Base-by-base conservation (phyloP, 768 basidiomycete genomes). In the Termitomyces sp. region DNA sequence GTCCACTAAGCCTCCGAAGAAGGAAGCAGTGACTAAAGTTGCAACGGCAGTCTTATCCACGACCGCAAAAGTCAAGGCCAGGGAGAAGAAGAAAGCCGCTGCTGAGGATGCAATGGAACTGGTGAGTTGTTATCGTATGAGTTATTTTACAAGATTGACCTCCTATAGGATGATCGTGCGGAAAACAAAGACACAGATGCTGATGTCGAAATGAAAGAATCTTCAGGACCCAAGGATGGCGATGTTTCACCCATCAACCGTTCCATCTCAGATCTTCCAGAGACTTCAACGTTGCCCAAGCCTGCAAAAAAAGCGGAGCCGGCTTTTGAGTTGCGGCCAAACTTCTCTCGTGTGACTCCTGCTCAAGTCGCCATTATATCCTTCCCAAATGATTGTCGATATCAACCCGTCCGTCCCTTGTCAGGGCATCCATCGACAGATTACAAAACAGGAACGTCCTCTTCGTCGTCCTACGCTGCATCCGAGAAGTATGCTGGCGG, bases 21-120 rank as follows among this genome's bases (percentile, higher is more conserved):
- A 95, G 74, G 95, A 98, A 76, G 81, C 91, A 0, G 88, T 91
- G 23, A 84, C 91, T 44, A 97, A 96, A 74, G 89, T 96, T 55
- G 94, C 91, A 32, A 88, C 95, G 14, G 97, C 95, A 38, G 95
- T 99, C 12, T 81, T 99, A 43, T 97, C 94, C 8, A 98, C 97
- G 0, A 99, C 97, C 1, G 96, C 95, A 0, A 96, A 93, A 72
- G 93, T 91, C n/a, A 93, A 93, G 71, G 95, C 95, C 1, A 82
- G 97, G 63, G 94, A 95, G 69, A 95, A 91, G 81, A 90, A 85
- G 67, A 94, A 97, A 73, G 92, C 90, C 47, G 90, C 84, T 44
- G 86, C 84, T 4, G 93, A 93, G 52, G 90, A 91, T 49, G 77
- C 79, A 1, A 94, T 95, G 87, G 92, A 96, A 23, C 81, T 85